Conservation (phyloP, 257 asterid species). For the Salvia miltiorrhiza region DNA sequence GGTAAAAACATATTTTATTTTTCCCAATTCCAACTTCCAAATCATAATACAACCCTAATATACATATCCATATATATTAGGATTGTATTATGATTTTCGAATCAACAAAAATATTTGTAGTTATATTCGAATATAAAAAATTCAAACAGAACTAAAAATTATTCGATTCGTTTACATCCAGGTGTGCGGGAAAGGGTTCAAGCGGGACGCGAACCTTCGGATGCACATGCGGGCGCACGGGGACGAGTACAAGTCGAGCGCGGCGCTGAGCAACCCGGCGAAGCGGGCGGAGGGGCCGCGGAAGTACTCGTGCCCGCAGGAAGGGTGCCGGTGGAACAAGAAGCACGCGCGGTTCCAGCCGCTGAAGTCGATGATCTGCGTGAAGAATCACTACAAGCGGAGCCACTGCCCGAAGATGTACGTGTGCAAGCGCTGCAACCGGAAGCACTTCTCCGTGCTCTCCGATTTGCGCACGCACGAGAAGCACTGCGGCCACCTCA, state of each 20-base stretch:
- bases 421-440: constrained; percentile 60
- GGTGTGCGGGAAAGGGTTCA: constrained; percentile 81
- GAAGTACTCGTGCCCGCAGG: constrained; percentile 81
- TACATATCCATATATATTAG: too few species aligned
- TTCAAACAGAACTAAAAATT: too few species aligned
- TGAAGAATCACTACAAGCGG: constrained; percentile 76
- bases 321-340: constrained; percentile 77
- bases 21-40: too few species aligned
- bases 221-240: constrained; percentile 97
- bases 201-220: constrained; percentile 78
- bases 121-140: too few species aligned
- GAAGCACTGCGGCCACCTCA: constrained; percentile 80
- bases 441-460: constrained; percentile 66
- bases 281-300: constrained; percentile 5
- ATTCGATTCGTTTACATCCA: too few species aligned
- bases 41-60: too few species aligned
- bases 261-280: constrained; percentile 61
- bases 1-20: too few species aligned
- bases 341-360: constrained; percentile 69
- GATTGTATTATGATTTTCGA: too few species aligned
- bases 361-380: constrained; percentile 73
- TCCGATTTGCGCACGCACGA: constrained; percentile 77
- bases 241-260: constrained; percentile 67
- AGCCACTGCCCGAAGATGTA: constrained; percentile 90
- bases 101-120: too few species aligned